Evolutionary conservation across 2,329 filamentous ascomycete species (phyloP), one percentile per base, ranked within the genome.

Genomic region (Talaromyces rugulosus): DNA sequence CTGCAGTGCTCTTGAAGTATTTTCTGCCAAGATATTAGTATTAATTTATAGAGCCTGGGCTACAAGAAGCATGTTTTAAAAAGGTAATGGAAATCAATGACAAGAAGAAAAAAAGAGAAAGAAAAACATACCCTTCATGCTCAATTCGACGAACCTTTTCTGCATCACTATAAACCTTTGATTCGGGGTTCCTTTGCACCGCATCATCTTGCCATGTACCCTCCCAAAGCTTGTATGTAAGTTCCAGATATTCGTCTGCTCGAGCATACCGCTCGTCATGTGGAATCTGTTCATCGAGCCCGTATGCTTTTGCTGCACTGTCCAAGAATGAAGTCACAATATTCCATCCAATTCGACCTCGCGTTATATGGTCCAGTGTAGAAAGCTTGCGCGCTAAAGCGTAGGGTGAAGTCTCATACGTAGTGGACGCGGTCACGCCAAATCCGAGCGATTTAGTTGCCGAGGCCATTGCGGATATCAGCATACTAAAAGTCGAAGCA

Each of bases 361-460:
- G 72, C 54, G 77, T 82, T 4, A 85, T 70, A 62, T 85, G 82
- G 61, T 85, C 82, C 2, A 85, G 72, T 0, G 81, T 83, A 1
- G 82, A 82, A 59, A 85, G 82, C 2, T 81, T 80, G 1, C 82
- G 75, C 1, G 83, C 83, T 8, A 84, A 76, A 56, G 83, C 81
- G 53, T 83, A 84, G 4, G 83, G 81, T 56, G 81, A 75, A 27
- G 57, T 33, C 31, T 85, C 82, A 58, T 83, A 84, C 0, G 82
- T 85, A 0, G 81, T 84, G 0, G 80, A 82, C 0, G 82, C 83
- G 0, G 83, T 85, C 0, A 82, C 80, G 0, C 81, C 82, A 3
- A 85, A 80, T 0, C 80, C 74, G 60, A 83, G 71, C 23, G 75
- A 77, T 63, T 80, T 75, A 0, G 81, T 81, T 3, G 75, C 77